Percentiles rank a stretch among this genome's conserved stretches.
Conservation (phyloP, 306 rosid species). For the Ormosia emarginata region DNA sequence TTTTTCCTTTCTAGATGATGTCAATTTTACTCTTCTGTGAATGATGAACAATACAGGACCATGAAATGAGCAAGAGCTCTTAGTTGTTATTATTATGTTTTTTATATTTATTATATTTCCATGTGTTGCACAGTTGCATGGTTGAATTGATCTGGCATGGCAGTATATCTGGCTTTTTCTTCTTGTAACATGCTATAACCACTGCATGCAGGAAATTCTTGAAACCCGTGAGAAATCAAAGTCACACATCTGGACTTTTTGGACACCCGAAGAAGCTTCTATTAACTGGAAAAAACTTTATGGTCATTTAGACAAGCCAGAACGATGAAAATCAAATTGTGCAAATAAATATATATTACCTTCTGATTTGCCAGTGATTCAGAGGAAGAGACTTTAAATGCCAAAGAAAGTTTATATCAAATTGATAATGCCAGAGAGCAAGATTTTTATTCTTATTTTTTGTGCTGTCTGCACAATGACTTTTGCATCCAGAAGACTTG, state of each 20-base stretch:
- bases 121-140: background rate
- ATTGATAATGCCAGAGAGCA: background rate
- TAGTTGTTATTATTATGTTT: background rate
- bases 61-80: slow-evolving; percentile 10
- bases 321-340: slow-evolving; percentile 23
- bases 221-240: slow-evolving; percentile 59
- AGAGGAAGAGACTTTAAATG: background rate
- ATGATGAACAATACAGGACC: background rate
- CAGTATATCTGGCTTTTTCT: background rate
- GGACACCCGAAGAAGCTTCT: slow-evolving; percentile 75
- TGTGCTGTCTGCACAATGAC: slow-evolving; percentile 3
- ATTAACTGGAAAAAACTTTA: slow-evolving; percentile 50
- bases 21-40: background rate
- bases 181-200: slow-evolving; percentile 5
- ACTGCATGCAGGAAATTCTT: slow-evolving; percentile 69
- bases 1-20: background rate
- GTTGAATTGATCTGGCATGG: background rate
- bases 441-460: background rate
- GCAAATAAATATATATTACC: background rate
- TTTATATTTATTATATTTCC: background rate
- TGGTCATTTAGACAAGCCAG: slow-evolving; percentile 62
- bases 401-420: background rate
- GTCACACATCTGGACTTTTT: slow-evolving; percentile 71
- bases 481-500: background rate
- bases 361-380: background rate